Evolutionary conservation across 441 rosid species (phyloP), one percentile per base, ranked within the genome.

Genomic region (Geranium incanum): DNA sequence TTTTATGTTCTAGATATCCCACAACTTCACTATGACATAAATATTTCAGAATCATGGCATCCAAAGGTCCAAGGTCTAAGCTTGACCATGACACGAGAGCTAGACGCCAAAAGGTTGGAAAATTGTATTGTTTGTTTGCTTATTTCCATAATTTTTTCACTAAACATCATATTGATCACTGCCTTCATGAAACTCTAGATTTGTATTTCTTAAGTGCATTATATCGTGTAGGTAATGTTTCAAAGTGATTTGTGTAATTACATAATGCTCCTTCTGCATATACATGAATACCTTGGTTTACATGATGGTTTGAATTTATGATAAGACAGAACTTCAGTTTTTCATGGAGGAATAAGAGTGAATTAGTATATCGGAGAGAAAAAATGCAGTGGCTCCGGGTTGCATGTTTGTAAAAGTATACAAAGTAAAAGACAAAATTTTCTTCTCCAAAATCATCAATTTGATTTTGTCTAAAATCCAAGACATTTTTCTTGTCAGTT

Each of bases 51-150:
- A 77, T 66, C 78, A 86, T 88, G 89, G 83, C 87, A 7, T 86
- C 91, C 4, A 90, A 82, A 83, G 97, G 91, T 76, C 88, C 88
- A 37, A 86, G 87, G 75, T 81, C 90, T 66, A 89, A 80, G 86
- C 87, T 87, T 72, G 97, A 91, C 77, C 87, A 76, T 68, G 97
- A 91, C 63, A 82, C 93, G 33, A 85, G 84, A 86, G 83, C 93
- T 85, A 87, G 88, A 81, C 96, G 97, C 71, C 96, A 86, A 13
- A 91, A 91, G 96, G 97, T 91, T 70, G 15, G 50, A 9, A 67
- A 60, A 48, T 69, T 68, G 37, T 57, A 36, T n/a, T 1, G 38
- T 66, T 64, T 66, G 18, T 45, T 0, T 28, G 52, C 21, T 66
- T 57, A 39, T 63, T 68, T 18, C n/a, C 4, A 13, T 16, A 38